Evolutionary conservation across 345 rosid genomes (phyloP), one percentile per base, ranked within the genome.

Genomic region (Populus ilicifolia): DNA sequence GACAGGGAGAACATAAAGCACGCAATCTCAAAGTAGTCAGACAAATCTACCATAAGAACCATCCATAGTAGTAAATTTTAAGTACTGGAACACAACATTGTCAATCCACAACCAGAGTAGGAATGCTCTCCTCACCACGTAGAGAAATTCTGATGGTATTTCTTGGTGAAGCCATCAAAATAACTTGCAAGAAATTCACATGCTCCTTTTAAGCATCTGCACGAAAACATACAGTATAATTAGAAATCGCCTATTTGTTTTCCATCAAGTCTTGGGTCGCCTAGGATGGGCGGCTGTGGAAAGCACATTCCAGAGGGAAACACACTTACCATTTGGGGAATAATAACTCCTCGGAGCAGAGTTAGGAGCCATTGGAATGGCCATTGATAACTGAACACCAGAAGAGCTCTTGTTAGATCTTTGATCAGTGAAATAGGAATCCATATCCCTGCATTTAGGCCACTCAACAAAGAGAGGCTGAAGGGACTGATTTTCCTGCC

Each of bases 331-430:
- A 43, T 69, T n/a, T 39, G 27, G 52, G 72, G 52, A 69, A 25
- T 18, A 54, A 44, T 38, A 69, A 69, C 25, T 69, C 54, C 16
- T 69, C 10, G 27, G 33, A 5, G 54, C 38, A 18, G 70, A 14
- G 72, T 69, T n/a, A 41, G 52, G 72, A 77, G 75, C 78, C 70
- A 77, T 48, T 36, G 84, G 80, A n/a, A 63, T 69, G 54, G 75
- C 71, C 78, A 81, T 81, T 6, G 84, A 81, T 41, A 77, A 75
- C 72, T 81, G 84, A 39, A 80, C 74, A 63, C 78, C 41, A 50
- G 73, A 81, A 6, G 71, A 50, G 52, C 46, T 70, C 72, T 69
- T 69, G 25, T 73, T 56, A 20, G 75, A 69, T 23, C 69, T 73
- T n/a, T 69, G 75, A 68, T 52, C 80, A 29, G 62, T 36, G 21